Conservation (phyloP, 495 filamentous ascomycete genomes). For the Pseudevernia furfuracea region DNA sequence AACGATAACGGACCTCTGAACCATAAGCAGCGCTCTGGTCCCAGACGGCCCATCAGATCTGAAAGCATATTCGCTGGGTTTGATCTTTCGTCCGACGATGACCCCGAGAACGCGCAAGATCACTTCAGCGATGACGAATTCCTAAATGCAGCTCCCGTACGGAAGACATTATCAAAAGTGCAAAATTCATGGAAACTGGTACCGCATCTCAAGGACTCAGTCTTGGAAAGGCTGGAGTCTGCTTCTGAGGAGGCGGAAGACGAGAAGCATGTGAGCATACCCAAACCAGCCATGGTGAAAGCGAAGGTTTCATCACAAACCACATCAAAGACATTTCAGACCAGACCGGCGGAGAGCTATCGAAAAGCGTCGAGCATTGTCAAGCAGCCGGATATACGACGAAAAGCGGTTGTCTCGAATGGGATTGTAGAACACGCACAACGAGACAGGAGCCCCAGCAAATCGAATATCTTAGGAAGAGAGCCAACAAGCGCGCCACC, state of each 20-base stretch:
- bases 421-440: slow-evolving; percentile 61
- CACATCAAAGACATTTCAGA: slow-evolving; percentile 20
- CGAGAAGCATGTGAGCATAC: slow-evolving; percentile 6
- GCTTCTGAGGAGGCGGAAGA: slow-evolving; percentile 6
- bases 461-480: slow-evolving; percentile 50
- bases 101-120: slow-evolving; percentile 35
- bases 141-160: slow-evolving; percentile 56
- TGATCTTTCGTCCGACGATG: slow-evolving; percentile 51
- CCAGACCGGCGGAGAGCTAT: neutral
- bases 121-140: slow-evolving; percentile 55
- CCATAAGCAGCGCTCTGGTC: slow-evolving; percentile 46
- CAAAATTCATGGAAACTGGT: slow-evolving; percentile 28
- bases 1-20: slow-evolving; percentile 75
- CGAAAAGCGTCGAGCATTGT: slow-evolving; percentile 6
- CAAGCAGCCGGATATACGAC: slow-evolving; percentile 50
- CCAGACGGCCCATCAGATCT: slow-evolving; percentile 63
- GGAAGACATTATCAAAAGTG: slow-evolving; percentile 35
- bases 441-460: slow-evolving; percentile 67
- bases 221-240: slow-evolving; percentile 5
- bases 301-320: slow-evolving; percentile 1
- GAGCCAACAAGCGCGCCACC: slow-evolving; percentile 51
- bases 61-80: slow-evolving; percentile 86
- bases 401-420: slow-evolving; percentile 66
- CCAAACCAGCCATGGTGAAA: neutral
- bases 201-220: slow-evolving; percentile 15